Base-by-base conservation (phyloP, 345 rosid species). In the Corchorus olitorius region DNA sequence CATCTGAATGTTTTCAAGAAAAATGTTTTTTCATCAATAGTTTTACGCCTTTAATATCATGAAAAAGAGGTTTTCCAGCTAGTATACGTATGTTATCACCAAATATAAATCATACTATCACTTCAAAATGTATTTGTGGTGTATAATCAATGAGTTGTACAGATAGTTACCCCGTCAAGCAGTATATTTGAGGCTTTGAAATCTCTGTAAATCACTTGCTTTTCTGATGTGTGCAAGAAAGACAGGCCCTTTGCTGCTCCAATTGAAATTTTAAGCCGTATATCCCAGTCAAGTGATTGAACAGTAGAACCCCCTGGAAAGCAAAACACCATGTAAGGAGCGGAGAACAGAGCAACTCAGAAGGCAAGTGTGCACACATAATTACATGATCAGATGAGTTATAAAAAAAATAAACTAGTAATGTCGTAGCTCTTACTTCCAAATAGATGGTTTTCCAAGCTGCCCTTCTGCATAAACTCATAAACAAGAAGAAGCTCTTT, bases 391-490 rank as follows among this genome's bases (percentile, higher is more conserved):
- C 20, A 7, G 17, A 55, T 14, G 58, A 69, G 8, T 5, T 9
- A 16, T 12, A 34, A 58, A 60, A 22, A 17, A 58, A 37, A 59
- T 11, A 12, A 56, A 69, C 65, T 52, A 22, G 34, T 54, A 74
- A 65, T 65, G 39, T 76, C 5, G 9, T 63, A 73, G 79, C 66
- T 59, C 90, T 86, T 87, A 87, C 92, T 87, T 84, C 98, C 90
- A 70, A 95, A 95, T 27, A 95, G 80, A 81, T 95, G 99, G 82
- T 95, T 88, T 82, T 93, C 99, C 84, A 95, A 82, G 87, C 99
- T 95, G 49, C 99, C 99, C 78, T 88, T 95, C 67, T 91, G 98
- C 98, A 93, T 91, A 69, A 84, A 94, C 76, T 94, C 98, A 33
- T 94, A 91, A 50, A 89, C 89, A 0, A 95, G 91, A 75, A 95